These are phyloP conservation scores for Vanderwaltozyma verrucispora DNA, from an alignment of 805 yeast genomes.

Conservation along the genomic window DNA sequence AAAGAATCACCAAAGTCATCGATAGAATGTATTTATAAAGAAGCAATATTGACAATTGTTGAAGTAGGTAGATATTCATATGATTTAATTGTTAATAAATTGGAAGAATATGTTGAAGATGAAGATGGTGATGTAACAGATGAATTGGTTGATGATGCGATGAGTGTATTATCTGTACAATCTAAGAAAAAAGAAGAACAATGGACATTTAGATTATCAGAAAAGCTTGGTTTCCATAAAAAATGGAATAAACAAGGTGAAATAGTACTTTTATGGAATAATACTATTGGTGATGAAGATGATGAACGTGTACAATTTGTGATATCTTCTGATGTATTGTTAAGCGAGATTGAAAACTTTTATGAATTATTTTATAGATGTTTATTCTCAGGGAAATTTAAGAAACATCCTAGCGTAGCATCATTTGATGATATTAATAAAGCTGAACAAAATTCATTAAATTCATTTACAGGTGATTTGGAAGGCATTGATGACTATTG, in stretches of 20 bases:
- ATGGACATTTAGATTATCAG: slow-evolving; percentile 58
- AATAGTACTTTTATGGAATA: slow-evolving; percentile 65
- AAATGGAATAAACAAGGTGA: slow-evolving; percentile 43
- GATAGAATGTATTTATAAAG: slow-evolving; percentile 71
- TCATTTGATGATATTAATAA: slow-evolving; percentile 43
- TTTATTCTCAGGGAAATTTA: slow-evolving; percentile 67
- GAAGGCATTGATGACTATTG: background rate
- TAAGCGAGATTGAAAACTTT: slow-evolving; percentile 47
- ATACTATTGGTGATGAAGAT: slow-evolving; percentile 67
- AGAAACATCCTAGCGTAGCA: slow-evolving; percentile 38
- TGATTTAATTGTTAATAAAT: slow-evolving; percentile 61
- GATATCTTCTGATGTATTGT: slow-evolving; percentile 48
- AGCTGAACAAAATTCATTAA: slow-evolving; percentile 31
- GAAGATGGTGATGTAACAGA: slow-evolving; percentile 42
- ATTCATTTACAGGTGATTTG: slow-evolving; percentile 7
- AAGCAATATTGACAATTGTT: slow-evolving; percentile 64
- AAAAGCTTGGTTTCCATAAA: slow-evolving; percentile 46
- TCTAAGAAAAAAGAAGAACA: slow-evolving; percentile 43
- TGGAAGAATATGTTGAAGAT: slow-evolving; percentile 55
- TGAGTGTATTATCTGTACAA: slow-evolving; percentile 25
- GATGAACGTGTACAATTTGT: slow-evolving; percentile 80
- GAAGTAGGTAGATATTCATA: slow-evolving; percentile 57
- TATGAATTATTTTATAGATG: slow-evolving; percentile 53
- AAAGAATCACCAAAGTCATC: slow-evolving; percentile 81
- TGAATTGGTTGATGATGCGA: slow-evolving; percentile 31